phyloP scores from a whole-genome alignment of 306 rosid genomes.

The Herpetospermum pedunculosum region DNA sequence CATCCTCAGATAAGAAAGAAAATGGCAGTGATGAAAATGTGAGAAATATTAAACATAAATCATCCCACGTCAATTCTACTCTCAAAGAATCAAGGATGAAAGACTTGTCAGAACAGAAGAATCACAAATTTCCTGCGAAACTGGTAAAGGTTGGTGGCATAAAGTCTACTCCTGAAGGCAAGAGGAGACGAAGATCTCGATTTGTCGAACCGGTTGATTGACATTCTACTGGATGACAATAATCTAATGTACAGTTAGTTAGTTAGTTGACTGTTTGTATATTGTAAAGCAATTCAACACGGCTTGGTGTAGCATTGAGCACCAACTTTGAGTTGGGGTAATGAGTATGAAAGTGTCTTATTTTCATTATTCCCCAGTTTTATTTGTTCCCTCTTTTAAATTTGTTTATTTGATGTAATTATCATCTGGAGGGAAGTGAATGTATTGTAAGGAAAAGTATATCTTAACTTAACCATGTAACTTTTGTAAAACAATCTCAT shows the following conservation, averaged over 20 bases:
- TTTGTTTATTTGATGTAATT: background rate
- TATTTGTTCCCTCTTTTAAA: background rate
- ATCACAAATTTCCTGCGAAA: slow-evolving; percentile 43
- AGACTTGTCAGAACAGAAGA: slow-evolving; percentile 22
- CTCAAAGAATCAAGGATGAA: slow-evolving; percentile 17
- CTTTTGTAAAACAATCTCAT: background rate
- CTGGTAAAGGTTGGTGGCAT: slow-evolving; percentile 33
- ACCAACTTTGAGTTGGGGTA: background rate
- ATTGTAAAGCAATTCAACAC: background rate
- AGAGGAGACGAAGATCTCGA: slow-evolving; percentile 56
- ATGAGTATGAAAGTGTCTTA: background rate
- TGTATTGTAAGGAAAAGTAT: background rate
- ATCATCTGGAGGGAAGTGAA: background rate
- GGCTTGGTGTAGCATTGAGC: background rate
- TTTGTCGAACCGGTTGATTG: slow-evolving; percentile 40
- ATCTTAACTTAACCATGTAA: background rate
- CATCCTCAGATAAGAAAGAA: slow-evolving; percentile 41
- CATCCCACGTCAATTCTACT: slow-evolving; percentile 17
- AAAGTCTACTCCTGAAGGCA: slow-evolving; percentile 58
- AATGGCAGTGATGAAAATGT: slow-evolving; percentile 16
- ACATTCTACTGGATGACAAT: slow-evolving; percentile 32
- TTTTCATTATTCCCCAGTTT: background rate
- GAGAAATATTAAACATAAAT: slow-evolving; percentile 18
- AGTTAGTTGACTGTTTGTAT: background rate
- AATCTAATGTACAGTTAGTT: background rate